These are phyloP conservation scores for Tuber microsphaerosporum DNA, from an alignment of 495 filamentous ascomycete genomes.

Conservation along the genomic window DNA sequence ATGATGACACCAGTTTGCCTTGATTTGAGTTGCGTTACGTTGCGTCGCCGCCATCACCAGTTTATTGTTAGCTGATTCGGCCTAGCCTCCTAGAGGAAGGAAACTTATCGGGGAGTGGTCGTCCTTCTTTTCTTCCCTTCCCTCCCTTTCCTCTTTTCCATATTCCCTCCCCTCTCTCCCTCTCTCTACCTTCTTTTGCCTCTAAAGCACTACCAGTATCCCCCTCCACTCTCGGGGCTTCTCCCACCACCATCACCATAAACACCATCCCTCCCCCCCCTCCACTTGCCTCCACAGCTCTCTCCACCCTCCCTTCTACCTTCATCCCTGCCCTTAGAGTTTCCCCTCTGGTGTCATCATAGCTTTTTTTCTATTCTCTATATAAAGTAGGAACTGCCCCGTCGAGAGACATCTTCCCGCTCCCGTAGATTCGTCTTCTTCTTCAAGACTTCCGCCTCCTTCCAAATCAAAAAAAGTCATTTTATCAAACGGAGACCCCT, in stretches of 20 bases:
- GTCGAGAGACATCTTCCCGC: constrained; percentile 18
- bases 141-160: not conserved
- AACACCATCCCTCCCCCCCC: not conserved
- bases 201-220: not conserved
- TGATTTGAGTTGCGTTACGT: constrained; percentile 4
- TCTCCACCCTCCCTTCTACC: not conserved
- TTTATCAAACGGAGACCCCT: constrained; percentile 12
- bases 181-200: not conserved
- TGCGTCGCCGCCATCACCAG: constrained; percentile 5
- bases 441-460: constrained; percentile 7
- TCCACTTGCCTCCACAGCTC: not conserved
- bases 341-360: constrained; percentile 6
- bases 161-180: not conserved
- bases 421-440: constrained; percentile 23
- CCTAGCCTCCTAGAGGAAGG: not conserved
- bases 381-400: constrained; percentile 24
- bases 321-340: not conserved
- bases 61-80: not conserved
- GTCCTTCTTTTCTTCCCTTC: not conserved
- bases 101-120: not conserved
- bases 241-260: not conserved
- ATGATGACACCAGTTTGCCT: constrained; percentile 2
- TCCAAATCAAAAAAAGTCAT: constrained; percentile 7
- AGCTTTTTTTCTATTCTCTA: constrained; percentile 15
- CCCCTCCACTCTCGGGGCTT: not conserved